Conservation (phyloP, 768 basidiomycete genomes). For the Suillus lakei region DNA sequence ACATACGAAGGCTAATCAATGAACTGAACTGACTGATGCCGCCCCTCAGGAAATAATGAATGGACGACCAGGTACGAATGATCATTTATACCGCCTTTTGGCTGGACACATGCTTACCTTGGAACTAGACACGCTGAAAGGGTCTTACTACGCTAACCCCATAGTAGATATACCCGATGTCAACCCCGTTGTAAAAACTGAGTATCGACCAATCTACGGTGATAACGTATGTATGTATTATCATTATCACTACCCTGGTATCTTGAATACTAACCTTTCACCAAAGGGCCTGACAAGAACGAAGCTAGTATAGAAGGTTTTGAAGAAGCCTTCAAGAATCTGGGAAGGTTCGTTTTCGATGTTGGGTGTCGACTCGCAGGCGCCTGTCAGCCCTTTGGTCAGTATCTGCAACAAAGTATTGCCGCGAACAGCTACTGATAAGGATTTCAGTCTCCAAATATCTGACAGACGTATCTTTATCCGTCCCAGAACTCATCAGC, state of each 20-base stretch:
- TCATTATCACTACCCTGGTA: conserved; percentile 3
- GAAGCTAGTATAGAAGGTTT: conserved; percentile 74
- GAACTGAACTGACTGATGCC: neutral
- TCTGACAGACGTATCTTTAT: conserved; percentile 63
- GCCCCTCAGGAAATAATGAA: conserved; percentile 88
- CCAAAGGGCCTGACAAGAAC: conserved; percentile 64
- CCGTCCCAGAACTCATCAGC: conserved; percentile 72
- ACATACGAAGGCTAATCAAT: neutral
- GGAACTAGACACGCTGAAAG: conserved; percentile 79
- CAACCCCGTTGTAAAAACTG: conserved; percentile 51
- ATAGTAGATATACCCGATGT: conserved; percentile 70
- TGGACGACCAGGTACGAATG: conserved; percentile 70
- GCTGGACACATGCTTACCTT: conserved; percentile 8
- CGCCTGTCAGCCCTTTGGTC: conserved; percentile 94
- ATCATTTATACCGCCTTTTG: neutral
- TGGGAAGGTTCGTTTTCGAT: conserved; percentile 81
- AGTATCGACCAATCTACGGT: conserved; percentile 86
- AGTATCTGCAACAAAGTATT: conserved; percentile 4
- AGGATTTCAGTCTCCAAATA: conserved; percentile 59
- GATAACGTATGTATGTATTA: conserved; percentile 78
- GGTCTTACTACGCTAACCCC: conserved; percentile 91
- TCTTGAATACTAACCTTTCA: neutral
- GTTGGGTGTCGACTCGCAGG: conserved; percentile 81
- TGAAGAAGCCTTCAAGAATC: conserved; percentile 85
- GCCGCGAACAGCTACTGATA: conserved; percentile 4